phyloP scores from a whole-genome alignment of 2,329 filamentous ascomycete genomes.

The Chaetomiaceae sp. region DNA sequence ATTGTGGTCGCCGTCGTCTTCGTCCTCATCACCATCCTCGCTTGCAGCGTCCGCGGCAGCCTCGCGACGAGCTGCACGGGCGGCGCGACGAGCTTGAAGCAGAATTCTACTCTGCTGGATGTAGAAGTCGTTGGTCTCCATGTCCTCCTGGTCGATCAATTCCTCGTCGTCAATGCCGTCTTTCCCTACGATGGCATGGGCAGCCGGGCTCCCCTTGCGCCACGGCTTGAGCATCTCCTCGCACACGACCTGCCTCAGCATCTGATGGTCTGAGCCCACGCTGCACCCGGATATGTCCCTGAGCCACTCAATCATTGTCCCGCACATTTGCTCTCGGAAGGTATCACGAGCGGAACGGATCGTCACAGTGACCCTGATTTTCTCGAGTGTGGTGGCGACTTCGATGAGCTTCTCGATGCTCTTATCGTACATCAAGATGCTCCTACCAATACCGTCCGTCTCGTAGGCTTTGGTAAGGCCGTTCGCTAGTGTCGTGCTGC shows the following conservation, averaged over 20 bases:
- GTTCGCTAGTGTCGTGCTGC: slow-evolving; percentile 62
- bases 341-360: slow-evolving; percentile 90
- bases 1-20: slow-evolving; percentile 40
- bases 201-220: slow-evolving; percentile 77
- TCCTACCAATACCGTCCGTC: slow-evolving; percentile 81
- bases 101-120: slow-evolving; percentile 29
- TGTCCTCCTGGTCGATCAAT: slow-evolving; percentile 44
- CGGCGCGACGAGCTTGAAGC: slow-evolving; percentile 27
- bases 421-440: slow-evolving; percentile 69
- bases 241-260: slow-evolving; percentile 77
- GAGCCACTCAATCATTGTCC: slow-evolving; percentile 95
- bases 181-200: slow-evolving; percentile 69
- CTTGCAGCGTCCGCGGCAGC: slow-evolving; percentile 64
- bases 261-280: slow-evolving; percentile 70
- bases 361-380: slow-evolving; percentile 93
- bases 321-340: slow-evolving; percentile 97
- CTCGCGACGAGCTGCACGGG: slow-evolving; percentile 36
- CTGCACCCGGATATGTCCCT: slow-evolving; percentile 86
- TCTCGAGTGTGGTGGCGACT: slow-evolving; percentile 82
- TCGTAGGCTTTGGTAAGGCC: slow-evolving; percentile 75
- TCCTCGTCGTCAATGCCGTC: slow-evolving; percentile 80
- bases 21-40: slow-evolving; percentile 43
- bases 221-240: slow-evolving; percentile 87
- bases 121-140: slow-evolving; percentile 31
- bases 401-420: slow-evolving; percentile 67